Evolutionary conservation across 1,284 basidiomycete species (phyloP), one percentile per base, ranked within the genome.

Genomic region (Trametes hirsuta): DNA sequence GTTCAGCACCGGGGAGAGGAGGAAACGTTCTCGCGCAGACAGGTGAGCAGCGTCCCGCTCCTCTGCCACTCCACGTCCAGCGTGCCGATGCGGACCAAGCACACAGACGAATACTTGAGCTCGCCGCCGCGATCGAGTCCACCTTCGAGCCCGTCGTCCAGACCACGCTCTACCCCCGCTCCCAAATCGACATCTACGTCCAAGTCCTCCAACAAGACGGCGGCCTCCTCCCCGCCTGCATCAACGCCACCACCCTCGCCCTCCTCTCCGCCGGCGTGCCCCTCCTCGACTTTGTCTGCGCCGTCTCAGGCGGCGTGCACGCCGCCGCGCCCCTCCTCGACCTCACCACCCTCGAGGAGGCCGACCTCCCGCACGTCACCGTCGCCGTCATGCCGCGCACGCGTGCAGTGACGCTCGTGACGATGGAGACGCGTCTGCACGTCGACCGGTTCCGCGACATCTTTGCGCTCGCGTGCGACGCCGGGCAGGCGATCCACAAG

Each of bases 61-160:
- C n/a, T 18, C 22, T 12, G 34, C 39, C 30, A 18, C 12, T 45
- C 22, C 15, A n/a, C 18, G 47, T 21, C 41, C 55, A 47, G 25
- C 15, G 5, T 21, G 37, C 56, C 55, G 34, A 65, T 48, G 58
- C 59, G 45, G 47, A 39, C 24, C 56, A 61, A 58, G 53, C 53
- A 59, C 53, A 34, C 69, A 98, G 97, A 75, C 93, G 95, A 18
- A 84, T 94, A 58, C 80, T 94, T 59, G 97, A 99, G 75, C 83
- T 98, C 61, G 92, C 90, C 1, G 83, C 93, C 1, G 87, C 90
- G 12, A 88, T 99, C 66, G 91, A 94, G 76, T 90, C 93, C 40
- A 98, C 97, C 0, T 98, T 99, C 69, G 95, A 98, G 72, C 94
- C 96, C 44, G 94, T 97, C 53, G 85, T 99, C 41, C 92, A 96